Evolutionary conservation across 345 rosid species (phyloP).

Genomic region (Garcia nutans): DNA sequence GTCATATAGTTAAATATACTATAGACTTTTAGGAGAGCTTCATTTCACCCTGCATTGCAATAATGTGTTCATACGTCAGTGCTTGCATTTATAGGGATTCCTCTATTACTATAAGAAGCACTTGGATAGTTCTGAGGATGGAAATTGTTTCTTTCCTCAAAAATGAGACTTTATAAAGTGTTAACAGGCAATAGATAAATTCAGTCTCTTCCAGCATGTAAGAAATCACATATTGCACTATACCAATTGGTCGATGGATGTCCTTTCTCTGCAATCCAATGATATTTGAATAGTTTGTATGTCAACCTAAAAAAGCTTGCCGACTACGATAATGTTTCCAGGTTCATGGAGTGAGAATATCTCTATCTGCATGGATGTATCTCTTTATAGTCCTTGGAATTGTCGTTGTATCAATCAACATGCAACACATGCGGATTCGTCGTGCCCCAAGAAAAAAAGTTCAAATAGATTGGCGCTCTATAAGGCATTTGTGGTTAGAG

Average conservation of each 20-base stretch:
- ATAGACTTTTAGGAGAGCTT: no score
- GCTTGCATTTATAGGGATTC: not conserved
- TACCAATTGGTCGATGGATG: not conserved
- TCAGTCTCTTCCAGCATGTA: not conserved
- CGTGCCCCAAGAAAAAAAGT: conserved; percentile 5
- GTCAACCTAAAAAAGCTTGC: not conserved
- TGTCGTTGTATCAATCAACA: conserved; percentile 13
- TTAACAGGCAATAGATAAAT: no score
- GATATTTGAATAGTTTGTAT: not conserved
- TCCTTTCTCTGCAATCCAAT: not conserved
- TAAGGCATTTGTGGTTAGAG: conserved; percentile 47
- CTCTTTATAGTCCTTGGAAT: conserved; percentile 25
- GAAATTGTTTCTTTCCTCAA: no score
- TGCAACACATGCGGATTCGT: not conserved
- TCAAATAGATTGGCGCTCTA: conserved; percentile 41
- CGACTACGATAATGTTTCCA: conserved; percentile 23
- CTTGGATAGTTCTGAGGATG: no score
- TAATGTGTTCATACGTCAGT: not conserved
- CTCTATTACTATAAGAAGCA: no score
- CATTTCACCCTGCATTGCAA: no score
- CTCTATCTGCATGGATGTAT: not conserved
- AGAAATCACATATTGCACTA: not conserved
- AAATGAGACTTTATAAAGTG: no score
- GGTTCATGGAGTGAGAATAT: conserved; percentile 14
- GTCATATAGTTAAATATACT: no score